These are phyloP conservation scores for Monilinia vaccinii-corymbosi DNA, from an alignment of 2,329 filamentous ascomycete genomes.

Conservation along the genomic window DNA sequence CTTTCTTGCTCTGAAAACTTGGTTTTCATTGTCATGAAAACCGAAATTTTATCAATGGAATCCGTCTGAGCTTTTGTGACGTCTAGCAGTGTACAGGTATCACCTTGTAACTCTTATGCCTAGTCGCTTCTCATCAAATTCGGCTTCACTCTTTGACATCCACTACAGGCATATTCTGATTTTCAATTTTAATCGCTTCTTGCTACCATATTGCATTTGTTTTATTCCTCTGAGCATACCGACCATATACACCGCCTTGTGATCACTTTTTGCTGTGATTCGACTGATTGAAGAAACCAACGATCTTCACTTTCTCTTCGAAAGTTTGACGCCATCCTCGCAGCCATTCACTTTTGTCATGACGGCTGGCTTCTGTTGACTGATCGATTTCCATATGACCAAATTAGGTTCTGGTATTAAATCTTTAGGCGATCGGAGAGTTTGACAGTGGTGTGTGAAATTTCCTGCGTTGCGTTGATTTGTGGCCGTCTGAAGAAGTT, in stretches of 20 bases:
- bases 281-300: background rate
- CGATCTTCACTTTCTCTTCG: background rate
- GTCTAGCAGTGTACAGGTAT: background rate
- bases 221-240: background rate
- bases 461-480: background rate
- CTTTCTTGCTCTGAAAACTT: too few species aligned
- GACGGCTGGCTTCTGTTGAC: background rate
- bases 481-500: background rate
- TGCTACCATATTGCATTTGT: background rate
- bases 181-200: background rate
- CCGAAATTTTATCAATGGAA: background rate
- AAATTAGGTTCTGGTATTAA: background rate
- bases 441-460: background rate
- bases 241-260: background rate
- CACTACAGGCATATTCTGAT: background rate
- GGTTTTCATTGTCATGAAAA: background rate
- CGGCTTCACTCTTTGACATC: background rate
- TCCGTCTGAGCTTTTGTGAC: fast-evolving
- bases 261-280: background rate
- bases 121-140: background rate
- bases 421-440: background rate
- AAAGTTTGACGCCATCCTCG: background rate
- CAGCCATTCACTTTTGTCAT: background rate
- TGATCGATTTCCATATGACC: background rate
- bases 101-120: background rate